Base-by-base conservation (phyloP, 2,329 filamentous ascomycete genomes). In the Penicillium sp. region DNA sequence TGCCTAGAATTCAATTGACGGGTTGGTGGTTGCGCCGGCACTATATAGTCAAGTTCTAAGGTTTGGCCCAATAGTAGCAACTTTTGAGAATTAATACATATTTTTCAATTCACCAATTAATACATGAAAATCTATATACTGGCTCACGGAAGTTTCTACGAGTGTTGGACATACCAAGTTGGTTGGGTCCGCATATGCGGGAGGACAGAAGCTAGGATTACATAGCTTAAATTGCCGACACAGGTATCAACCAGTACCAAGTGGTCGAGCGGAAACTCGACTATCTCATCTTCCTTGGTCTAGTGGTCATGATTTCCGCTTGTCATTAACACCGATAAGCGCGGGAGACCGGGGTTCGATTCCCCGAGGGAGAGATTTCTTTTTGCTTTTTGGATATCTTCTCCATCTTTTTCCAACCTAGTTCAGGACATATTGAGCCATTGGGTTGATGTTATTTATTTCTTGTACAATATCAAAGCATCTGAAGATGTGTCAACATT, bases 261-360 rank as follows among this genome's bases (percentile, higher is more conserved):
- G 61, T 65, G 64, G 64, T 42, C 64, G 63, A 66, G 64, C 56
- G 51, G 64, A 64, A 42, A 66, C 64, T 66, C 61, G 37, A 21
- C 48, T 55, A 61, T 52, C 47, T 14, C 37, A 54, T 67, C 65
- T 67, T 67, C 65, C 65, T 67, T 73, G 71, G 71, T 72, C 70
- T 74, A 74, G 71, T 73, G 70, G 71, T 73, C 70, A 73, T 73
- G 71, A 73, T 73, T 69, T 73, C 71, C 72, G 71, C 70, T 72
- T 73, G 70, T 73, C 71, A 73, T 57, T 64, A 67, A 57, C 9
- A 63, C 61, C 48, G 58, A 62, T 60, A 63, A 70, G 71, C 71
- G 70, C 72, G 71, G 71, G 65, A 70, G 71, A 71, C 72, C 71
- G 68, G 68, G 68, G 70, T 73, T 72, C 70, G 70, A 74, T 74